Evolutionary conservation across 1,284 basidiomycete species (phyloP).

Genomic region (Blastosporella zonata): DNA sequence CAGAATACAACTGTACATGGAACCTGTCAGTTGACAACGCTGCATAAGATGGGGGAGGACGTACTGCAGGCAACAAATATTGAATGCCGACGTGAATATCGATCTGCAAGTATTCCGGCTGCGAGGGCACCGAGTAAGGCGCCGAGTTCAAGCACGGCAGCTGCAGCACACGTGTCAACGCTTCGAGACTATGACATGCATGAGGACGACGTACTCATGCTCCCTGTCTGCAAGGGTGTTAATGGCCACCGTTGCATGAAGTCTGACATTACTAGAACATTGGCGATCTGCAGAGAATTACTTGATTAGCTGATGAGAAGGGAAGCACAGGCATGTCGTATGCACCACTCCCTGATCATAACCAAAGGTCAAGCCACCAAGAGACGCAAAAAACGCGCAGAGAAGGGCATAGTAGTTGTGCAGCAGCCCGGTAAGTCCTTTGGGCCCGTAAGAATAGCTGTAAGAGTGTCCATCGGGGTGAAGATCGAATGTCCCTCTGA

Average conservation of each 20-base stretch:
- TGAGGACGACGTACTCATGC: conserved; percentile 53
- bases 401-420: conserved; percentile 60
- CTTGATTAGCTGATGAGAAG: neutral
- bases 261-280: conserved; percentile 79
- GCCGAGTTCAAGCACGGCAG: conserved; percentile 75
- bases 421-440: conserved; percentile 57
- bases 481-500: conserved; percentile 33
- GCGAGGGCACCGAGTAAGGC: conserved; percentile 67
- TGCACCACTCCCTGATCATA: conserved; percentile 68
- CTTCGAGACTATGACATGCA: neutral
- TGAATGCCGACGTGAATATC: conserved; percentile 60
- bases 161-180: conserved; percentile 33
- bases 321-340: conserved; percentile 1
- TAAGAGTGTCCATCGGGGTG: conserved; percentile 43
- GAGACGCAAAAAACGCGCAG: conserved; percentile 69
- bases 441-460: conserved; percentile 67
- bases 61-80: conserved; percentile 67
- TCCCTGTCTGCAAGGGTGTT: conserved; percentile 67
- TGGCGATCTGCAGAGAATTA: conserved; percentile 61
- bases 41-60: conserved; percentile 17
- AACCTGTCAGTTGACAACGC: neutral
- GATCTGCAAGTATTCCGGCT: conserved; percentile 67
- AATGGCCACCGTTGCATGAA: conserved; percentile 66
- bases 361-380: conserved; percentile 79
- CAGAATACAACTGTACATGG: conserved; percentile 58